Percentiles rank a stretch among this genome's conserved stretches.
Evolutionary conservation across 768 basidiomycete species (phyloP).

Genomic region (Candolleomyces eurysporus): DNA sequence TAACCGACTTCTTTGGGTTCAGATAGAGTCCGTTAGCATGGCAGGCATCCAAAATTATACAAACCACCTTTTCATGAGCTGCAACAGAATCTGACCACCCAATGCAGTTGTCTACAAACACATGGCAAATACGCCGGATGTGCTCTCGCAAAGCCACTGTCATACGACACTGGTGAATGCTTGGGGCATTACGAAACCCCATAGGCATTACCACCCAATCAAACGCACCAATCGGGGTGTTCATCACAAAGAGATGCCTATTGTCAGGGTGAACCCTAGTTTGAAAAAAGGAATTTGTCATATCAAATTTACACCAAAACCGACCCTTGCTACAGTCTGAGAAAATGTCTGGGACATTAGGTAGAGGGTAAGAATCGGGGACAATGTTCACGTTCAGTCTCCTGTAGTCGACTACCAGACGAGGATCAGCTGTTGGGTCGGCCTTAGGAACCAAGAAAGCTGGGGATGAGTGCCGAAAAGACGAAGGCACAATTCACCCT

Average conservation of each 20-base stretch:
- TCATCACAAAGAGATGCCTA: constrained; percentile 30
- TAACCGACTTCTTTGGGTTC: constrained; percentile 14
- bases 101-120: constrained; percentile 25
- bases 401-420: constrained; percentile 35
- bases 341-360: constrained; percentile 27
- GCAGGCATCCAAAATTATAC: constrained; percentile 11
- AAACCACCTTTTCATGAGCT: neutral
- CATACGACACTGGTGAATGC: constrained; percentile 26
- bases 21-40: constrained; percentile 2
- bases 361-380: constrained; percentile 27
- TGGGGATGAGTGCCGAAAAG: constrained; percentile 24
- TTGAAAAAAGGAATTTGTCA: constrained; percentile 25
- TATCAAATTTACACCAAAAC: constrained; percentile 26
- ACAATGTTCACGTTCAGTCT: constrained; percentile 29
- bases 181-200: constrained; percentile 22
- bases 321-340: constrained; percentile 31
- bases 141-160: constrained; percentile 19
- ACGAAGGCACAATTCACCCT: constrained; percentile 25
- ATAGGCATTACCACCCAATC: constrained; percentile 44
- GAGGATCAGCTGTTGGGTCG: constrained; percentile 22
- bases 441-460: constrained; percentile 38
- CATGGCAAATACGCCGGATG: constrained; percentile 23
- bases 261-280: constrained; percentile 20
- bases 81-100: constrained; percentile 17
- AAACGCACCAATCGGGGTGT: constrained; percentile 35